A percentile compares a stretch with the other conserved stretches of the same genome.
Conservation (phyloP, 2,329 filamentous ascomycete species). For the Ceratocystis albifundus region DNA sequence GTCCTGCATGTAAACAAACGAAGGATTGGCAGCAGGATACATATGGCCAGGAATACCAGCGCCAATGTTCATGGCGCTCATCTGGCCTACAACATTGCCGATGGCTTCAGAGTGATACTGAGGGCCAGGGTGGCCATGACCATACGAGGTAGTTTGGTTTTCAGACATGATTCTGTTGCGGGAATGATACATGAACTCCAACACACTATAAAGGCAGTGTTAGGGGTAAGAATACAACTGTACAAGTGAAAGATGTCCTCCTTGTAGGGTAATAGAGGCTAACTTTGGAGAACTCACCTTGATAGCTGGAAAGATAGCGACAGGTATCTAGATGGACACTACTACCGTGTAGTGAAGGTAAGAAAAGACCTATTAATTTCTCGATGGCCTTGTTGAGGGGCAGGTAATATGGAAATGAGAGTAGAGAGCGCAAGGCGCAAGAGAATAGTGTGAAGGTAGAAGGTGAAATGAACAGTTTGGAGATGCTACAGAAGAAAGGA, state of each 20-base stretch:
- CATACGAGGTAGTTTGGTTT: conserved; percentile 12
- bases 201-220: neutral
- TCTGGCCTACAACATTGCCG: conserved; percentile 21
- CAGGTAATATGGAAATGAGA: conserved; percentile 12
- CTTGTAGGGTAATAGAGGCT: too few relatives aligned
- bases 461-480: conserved; percentile 13
- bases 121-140: conserved; percentile 8
- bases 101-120: conserved; percentile 18
- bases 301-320: conserved; percentile 11
- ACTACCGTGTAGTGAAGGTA: conserved; percentile 12
- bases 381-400: neutral
- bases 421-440: conserved; percentile 10
- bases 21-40: conserved; percentile 17
- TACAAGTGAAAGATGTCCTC: neutral
- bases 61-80: conserved; percentile 31
- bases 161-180: conserved; percentile 10
- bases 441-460: conserved; percentile 11
- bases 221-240: neutral
- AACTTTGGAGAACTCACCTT: neutral
- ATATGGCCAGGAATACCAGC: conserved; percentile 16
- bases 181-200: conserved; percentile 14
- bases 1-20: conserved; percentile 29
- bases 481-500: conserved; percentile 3
- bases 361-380: conserved; percentile 9
- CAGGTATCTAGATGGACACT: conserved; percentile 13